A percentile compares a stretch with the other conserved stretches of the same genome.
These are phyloP conservation scores for Patellifolia procumbens DNA, from an alignment of 179 eudicot genomes.

Conservation along the genomic window DNA sequence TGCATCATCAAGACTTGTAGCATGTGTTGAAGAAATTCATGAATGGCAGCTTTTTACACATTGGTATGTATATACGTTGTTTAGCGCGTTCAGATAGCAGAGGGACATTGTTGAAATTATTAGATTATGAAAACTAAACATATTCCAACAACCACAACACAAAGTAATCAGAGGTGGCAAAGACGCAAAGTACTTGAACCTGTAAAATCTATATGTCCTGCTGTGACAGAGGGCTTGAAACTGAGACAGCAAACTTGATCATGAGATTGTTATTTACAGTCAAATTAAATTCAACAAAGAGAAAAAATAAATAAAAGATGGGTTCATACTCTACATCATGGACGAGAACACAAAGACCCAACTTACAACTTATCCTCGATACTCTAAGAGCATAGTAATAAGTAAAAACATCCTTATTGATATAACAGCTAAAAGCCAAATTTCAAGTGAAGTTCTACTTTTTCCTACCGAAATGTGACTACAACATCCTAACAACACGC, in stretches of 20 bases:
- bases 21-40: not conserved
- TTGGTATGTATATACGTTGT: not conserved
- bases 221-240: not conserved
- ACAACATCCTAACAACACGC: not conserved
- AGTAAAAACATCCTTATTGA: conserved; percentile 9
- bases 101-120: not conserved
- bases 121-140: not conserved
- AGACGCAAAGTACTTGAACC: not conserved
- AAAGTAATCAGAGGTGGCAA: not conserved
- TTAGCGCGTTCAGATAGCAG: not conserved
- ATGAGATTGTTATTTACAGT: not conserved
- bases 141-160: not conserved
- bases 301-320: not conserved
- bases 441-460: not conserved
- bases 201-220: not conserved
- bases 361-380: not conserved
- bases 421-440: conserved; percentile 1
- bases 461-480: not conserved
- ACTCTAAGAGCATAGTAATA: not conserved
- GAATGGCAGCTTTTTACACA: not conserved
- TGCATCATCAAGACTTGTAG: not conserved
- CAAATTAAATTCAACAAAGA: not conserved
- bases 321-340: not conserved
- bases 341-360: not conserved
- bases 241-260: not conserved